Base-by-base conservation (phyloP, 441 rosid species). In the Jatropha multifida region DNA sequence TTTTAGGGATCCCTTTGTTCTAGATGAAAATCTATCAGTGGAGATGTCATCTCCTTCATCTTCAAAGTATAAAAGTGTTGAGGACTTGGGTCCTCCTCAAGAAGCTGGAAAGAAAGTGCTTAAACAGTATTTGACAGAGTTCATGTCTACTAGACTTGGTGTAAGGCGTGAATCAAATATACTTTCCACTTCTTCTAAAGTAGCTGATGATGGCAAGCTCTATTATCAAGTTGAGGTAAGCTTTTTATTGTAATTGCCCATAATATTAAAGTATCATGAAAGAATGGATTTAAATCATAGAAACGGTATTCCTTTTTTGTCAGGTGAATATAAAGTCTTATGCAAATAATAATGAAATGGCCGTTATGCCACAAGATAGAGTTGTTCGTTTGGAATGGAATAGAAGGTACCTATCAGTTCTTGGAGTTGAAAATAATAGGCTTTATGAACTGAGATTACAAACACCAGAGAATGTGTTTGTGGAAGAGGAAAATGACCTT, bases 11-110 rank as follows among this genome's bases (percentile, higher is more conserved):
- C 98, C 99, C 56, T 82, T 59, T 76, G 88, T 95, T 55, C 92
- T 95, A 2, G 99, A 93, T 71, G 99, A 93, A 78, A 95, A 95
- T 78, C 77, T 93, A 58, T 90, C 97, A 0, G 90, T 95, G 65
- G 99, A 93, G 85, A 40, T 95, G 68, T 95, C 99, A 40, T 95
- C 99, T 46, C 99, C 97, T 71, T 94, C 99, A 32, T 94, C 99
- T 14, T 94, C 99, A 42, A 87, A 65, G 23, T 93, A 93, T 72
- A 80, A 79, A 83, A 89, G 89, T 3, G 90, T 93, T n/a, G 89
- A 89, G 67, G 97, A 94, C 78, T 81, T 94, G 82, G 99, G 99
- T 15, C 84, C 92, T 0, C 98, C 96, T 5, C 76, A 89, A 74
- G 98, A 94, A 75, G 99, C 97, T 41, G 99, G 88, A 51, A 87